phyloP scores from a whole-genome alignment of 2,329 filamentous ascomycete genomes.

The Incumbomyces lentus region DNA sequence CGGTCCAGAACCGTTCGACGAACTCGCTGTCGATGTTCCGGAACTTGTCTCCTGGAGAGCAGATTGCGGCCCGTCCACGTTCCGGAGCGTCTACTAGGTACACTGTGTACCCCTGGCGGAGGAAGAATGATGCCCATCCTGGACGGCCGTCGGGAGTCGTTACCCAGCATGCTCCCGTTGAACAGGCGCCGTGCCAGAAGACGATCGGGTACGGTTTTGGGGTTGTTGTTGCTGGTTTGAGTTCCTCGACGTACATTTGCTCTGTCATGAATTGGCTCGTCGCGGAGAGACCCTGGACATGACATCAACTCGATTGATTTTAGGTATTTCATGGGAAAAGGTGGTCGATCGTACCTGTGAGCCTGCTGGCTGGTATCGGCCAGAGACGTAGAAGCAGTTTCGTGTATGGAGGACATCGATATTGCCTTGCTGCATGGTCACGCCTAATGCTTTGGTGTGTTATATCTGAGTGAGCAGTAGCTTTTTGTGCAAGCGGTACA shows the following conservation, averaged over 20 bases:
- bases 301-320: background rate
- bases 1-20: constrained; percentile 25
- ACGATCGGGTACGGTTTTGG: constrained; percentile 24
- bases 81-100: constrained; percentile 35
- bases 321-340: too few species aligned
- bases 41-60: constrained; percentile 6
- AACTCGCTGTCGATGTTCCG: constrained; percentile 20
- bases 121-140: constrained; percentile 41
- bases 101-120: constrained; percentile 36
- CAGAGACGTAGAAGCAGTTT: constrained; percentile 26
- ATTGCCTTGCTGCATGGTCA: too few species aligned
- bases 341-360: constrained; percentile 2
- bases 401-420: constrained; percentile 7
- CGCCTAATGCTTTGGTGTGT: too few species aligned
- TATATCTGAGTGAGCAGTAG: too few species aligned
- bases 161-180: constrained; percentile 27
- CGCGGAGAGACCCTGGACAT: background rate
- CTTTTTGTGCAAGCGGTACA: too few species aligned
- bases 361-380: constrained; percentile 18
- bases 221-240: constrained; percentile 20
- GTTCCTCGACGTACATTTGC: constrained; percentile 29
- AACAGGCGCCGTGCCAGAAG: constrained; percentile 22
- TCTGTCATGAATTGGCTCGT: constrained; percentile 18
- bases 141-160: constrained; percentile 39
- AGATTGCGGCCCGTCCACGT: constrained; percentile 26